Conservation (phyloP, 306 rosid species). For the Casuarina equisetifolia region DNA sequence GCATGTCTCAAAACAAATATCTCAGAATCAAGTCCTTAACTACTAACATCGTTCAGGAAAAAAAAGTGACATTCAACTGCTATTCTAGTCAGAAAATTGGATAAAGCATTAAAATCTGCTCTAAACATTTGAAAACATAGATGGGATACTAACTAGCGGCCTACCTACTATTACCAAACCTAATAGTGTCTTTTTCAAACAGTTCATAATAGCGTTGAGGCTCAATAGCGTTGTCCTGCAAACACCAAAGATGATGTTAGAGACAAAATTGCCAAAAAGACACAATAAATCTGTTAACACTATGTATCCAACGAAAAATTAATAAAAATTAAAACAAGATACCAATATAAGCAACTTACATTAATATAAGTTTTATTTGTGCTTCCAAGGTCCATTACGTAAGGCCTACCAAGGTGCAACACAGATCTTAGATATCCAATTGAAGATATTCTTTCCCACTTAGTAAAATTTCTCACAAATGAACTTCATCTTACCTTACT, state of each 20-base stretch:
- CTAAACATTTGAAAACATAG: constrained; percentile 21
- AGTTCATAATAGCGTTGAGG: constrained; percentile 96
- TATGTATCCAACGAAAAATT: constrained; percentile 16
- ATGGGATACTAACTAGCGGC: constrained; percentile 28
- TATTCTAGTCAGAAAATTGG: not conserved
- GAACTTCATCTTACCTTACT: constrained; percentile 51
- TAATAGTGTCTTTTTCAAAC: constrained; percentile 80
- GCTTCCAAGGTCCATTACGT: constrained; percentile 98
- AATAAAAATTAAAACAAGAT: constrained; percentile 6
- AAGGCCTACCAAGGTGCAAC: constrained; percentile 59
- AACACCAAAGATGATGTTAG: constrained; percentile 24
- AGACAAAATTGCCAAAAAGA: constrained; percentile 11
- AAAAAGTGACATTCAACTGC: not conserved
- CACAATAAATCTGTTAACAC: constrained; percentile 6
- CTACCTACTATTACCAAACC: constrained; percentile 94
- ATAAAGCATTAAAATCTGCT: not conserved
- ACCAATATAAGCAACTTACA: constrained; percentile 50
- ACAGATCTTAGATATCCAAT: constrained; percentile 27
- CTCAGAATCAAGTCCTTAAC: not conserved
- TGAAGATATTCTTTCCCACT: constrained; percentile 9
- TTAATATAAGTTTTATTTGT: constrained; percentile 93
- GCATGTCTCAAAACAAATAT: not conserved
- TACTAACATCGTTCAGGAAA: not conserved
- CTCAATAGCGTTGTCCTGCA: constrained; percentile 87
- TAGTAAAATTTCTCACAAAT: constrained; percentile 7